These are phyloP conservation scores for Adansonia gregorii DNA, from an alignment of 441 rosid species.

Conservation along the genomic window DNA sequence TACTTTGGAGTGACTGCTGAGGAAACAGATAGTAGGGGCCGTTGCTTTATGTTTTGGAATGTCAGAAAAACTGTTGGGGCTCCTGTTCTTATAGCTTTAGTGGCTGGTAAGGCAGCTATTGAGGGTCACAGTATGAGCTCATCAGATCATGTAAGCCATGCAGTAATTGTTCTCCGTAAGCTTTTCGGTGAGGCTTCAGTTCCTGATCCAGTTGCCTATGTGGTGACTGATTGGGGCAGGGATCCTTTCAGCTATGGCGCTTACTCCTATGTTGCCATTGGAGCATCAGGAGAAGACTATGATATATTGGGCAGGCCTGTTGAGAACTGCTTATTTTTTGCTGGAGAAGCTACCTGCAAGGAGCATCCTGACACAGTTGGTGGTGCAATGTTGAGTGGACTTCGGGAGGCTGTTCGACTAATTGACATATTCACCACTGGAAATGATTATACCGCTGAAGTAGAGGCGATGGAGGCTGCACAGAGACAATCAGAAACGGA, in stretches of 20 bases:
- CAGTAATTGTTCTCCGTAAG: slow-evolving; percentile 88
- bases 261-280: slow-evolving; percentile 97
- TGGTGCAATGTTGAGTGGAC: slow-evolving; percentile 99
- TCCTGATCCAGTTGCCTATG: slow-evolving; percentile 97
- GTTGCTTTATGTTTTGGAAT: slow-evolving; percentile 99
- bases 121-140: slow-evolving; percentile 69
- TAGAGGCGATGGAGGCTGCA: slow-evolving; percentile 86
- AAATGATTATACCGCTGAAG: slow-evolving; percentile 93
- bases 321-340: slow-evolving; percentile 93
- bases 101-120: slow-evolving; percentile 97
- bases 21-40: slow-evolving; percentile 86
- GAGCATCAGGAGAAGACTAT: slow-evolving; percentile 99
- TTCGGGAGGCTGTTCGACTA: slow-evolving; percentile 97
- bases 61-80: slow-evolving; percentile 95
- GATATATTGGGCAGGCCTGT: slow-evolving; percentile 95
- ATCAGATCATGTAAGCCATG: slow-evolving; percentile 86
- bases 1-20: slow-evolving; percentile 99
- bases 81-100: slow-evolving; percentile 96
- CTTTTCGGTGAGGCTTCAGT: slow-evolving; percentile 90
- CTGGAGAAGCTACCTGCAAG: slow-evolving; percentile 99
- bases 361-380: slow-evolving; percentile 99
- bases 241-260: slow-evolving; percentile 99
- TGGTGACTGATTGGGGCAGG: slow-evolving; percentile 99
- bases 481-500: slow-evolving; percentile 81
- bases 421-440: slow-evolving; percentile 87